Evolutionary conservation across 1,139 yeast species (phyloP).

Genomic region (Pichia sp.): DNA sequence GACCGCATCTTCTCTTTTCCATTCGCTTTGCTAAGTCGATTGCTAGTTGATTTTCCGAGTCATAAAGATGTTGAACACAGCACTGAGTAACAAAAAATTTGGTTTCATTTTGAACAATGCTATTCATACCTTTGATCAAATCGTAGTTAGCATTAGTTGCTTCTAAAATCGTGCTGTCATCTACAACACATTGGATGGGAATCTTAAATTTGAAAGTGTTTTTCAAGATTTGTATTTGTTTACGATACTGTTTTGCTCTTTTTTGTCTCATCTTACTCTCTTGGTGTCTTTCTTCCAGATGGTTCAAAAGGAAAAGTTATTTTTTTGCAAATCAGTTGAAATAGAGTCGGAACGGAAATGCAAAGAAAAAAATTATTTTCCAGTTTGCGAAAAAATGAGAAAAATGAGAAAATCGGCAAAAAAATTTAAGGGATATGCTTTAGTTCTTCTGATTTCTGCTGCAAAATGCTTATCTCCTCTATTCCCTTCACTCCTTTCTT

Average conservation of each 20-base stretch:
- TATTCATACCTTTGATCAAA: conserved; percentile 66
- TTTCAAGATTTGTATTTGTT: conserved; percentile 80
- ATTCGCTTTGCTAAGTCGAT: conserved; percentile 68
- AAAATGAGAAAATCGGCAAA: background rate
- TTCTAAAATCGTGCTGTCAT: conserved; percentile 68
- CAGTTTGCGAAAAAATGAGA: background rate
- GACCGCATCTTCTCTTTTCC: conserved; percentile 69
- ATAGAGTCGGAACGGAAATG: too few relatives aligned
- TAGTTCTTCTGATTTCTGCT: background rate
- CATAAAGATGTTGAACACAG: conserved; percentile 81
- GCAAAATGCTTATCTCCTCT: background rate
- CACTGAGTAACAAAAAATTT: conserved; percentile 97
- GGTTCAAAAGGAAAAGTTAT: too few relatives aligned
- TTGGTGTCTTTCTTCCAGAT: background rate
- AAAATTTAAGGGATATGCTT: too few relatives aligned
- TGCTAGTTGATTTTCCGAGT: conserved; percentile 64
- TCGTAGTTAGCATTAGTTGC: conserved; percentile 68
- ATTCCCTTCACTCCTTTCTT: background rate
- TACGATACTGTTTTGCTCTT: conserved; percentile 89
- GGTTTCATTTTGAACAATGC: conserved; percentile 80
- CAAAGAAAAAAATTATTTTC: background rate
- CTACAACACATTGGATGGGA: conserved; percentile 87
- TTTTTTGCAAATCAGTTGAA: too few relatives aligned
- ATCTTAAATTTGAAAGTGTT: conserved; percentile 89
- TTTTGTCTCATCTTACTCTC: conserved; percentile 77